Percentiles rank a stretch among this genome's conserved stretches.
Evolutionary conservation across 768 basidiomycete species (phyloP).

Genomic region (Cytidiella melzeri): DNA sequence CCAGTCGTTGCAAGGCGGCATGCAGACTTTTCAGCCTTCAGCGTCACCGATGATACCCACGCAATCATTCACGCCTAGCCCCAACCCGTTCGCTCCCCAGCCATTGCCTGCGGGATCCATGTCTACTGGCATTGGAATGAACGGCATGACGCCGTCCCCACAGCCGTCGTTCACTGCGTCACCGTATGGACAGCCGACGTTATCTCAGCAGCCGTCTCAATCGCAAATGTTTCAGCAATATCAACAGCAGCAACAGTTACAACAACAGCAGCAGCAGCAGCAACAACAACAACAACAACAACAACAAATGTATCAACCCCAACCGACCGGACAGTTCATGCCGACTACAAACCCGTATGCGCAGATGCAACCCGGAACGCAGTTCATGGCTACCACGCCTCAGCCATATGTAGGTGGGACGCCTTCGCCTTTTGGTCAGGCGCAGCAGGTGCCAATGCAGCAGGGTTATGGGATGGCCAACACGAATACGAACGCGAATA

Average conservation of each 20-base stretch:
- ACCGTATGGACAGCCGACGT: background rate
- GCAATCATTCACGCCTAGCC: background rate
- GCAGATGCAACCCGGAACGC: conserved; percentile 4
- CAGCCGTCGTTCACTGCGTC: background rate
- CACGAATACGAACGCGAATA: background rate
- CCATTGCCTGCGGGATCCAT: background rate
- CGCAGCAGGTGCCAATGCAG: conserved; percentile 5
- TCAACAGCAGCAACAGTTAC: conserved; percentile 21
- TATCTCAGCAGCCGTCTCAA: conserved; percentile 4
- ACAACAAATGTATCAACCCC: conserved; percentile 27
- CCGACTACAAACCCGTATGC: conserved; percentile 13
- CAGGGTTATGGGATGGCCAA: conserved; percentile 1
- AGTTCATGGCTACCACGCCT: conserved; percentile 7
- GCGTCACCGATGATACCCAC: background rate
- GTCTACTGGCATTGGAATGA: background rate
- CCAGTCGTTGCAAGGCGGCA: background rate
- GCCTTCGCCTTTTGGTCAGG: conserved; percentile 2
- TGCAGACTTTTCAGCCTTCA: conserved; percentile 14
- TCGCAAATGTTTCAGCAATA: conserved; percentile 17
- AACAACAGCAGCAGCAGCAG: conserved; percentile 21
- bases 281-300: conserved; percentile 16
- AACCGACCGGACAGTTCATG: conserved; percentile 22
- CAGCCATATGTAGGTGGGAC: conserved; percentile 7
- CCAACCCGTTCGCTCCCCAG: background rate
- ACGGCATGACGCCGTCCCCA: background rate